Percentiles rank a stretch among this genome's conserved stretches.
Evolutionary conservation across 2,329 filamentous ascomycete species (phyloP).

Genomic region (Diplodia seriata): DNA sequence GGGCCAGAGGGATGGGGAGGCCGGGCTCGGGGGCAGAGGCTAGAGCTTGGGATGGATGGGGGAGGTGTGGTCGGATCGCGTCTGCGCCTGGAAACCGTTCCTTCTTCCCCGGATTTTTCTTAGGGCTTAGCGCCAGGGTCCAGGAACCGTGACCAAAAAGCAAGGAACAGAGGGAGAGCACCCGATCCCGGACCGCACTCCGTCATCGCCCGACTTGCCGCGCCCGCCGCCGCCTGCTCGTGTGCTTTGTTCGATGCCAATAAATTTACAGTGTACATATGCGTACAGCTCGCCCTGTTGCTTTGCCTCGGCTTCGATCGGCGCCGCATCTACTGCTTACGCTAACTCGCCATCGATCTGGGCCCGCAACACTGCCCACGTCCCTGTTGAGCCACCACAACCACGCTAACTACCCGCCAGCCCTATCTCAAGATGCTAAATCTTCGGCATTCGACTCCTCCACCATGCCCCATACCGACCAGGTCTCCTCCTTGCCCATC

Average conservation of each 20-base stretch:
- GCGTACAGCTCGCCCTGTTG: not conserved
- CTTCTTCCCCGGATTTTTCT: constrained; percentile 21
- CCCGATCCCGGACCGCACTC: not conserved
- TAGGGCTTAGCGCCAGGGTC: constrained; percentile 29
- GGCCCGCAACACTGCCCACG: not conserved
- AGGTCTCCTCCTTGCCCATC: constrained; percentile 56
- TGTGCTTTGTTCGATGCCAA: not conserved
- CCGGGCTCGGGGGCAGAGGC: not conserved
- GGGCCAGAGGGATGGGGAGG: not conserved
- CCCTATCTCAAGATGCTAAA: constrained; percentile 30
- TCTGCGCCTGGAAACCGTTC: constrained; percentile 13
- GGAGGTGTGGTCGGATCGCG: constrained; percentile 6
- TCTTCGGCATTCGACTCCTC: constrained; percentile 53
- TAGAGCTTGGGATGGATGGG: too few species aligned
- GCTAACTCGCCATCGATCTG: too few species aligned
- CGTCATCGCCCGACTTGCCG: not conserved
- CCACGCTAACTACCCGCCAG: not conserved
- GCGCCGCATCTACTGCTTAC: too few species aligned
- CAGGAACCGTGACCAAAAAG: not conserved
- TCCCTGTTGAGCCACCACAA: not conserved
- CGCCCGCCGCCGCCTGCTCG: not conserved
- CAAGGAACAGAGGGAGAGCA: constrained; percentile 1
- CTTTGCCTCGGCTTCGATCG: not conserved
- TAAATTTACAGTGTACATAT: constrained; percentile 12
- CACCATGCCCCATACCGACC: constrained; percentile 71